Evolutionary conservation across 2,329 filamentous ascomycete genomes (phyloP), one percentile per base, ranked within the genome.

Genomic region (Fusarium tjaetaba): DNA sequence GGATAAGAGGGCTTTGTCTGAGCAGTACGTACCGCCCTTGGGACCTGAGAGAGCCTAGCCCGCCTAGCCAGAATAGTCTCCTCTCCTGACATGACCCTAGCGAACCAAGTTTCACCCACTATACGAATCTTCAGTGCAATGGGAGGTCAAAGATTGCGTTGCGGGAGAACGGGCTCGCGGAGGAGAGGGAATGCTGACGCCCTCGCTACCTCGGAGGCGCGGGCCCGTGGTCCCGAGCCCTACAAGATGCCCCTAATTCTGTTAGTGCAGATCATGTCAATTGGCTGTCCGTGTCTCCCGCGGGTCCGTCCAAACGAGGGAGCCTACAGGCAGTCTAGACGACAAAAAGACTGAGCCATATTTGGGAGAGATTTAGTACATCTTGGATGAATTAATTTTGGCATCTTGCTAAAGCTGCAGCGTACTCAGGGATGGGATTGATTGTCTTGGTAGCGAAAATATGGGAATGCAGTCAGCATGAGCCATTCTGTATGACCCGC

Each of bases 131-230:
- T 45, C 13, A 22, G 14, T 28, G 41, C 26, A 42, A 55, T 32
- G 24, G 49, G 42, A 61, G 46, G 28, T 55, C 18, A 36, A 49
- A 39, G 61, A 39, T 45, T 53, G 41, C 13, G 32, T 65, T 39
- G 38, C 43, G 49, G 55, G 55, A 53, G 26, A 42, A 59, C 69
- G 53, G 63, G 34, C 36, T 67, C 18, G 20, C 63, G 65, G 60
- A 18, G 42, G 18, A 22, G 32, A 48, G 11, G 43, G 39, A 42
- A 45, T 52, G 65, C 59, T 72, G 64, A 58, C 30, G 15, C 70
- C 71, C 71, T 61, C 61, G 70, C 45, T 45, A 26, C 71, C 70
- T 68, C 71, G 71, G 71, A 62, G 38, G 61, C 70, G 51, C 59
- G 70, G 70, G 13, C 32, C 70, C 66, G 66, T 51, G 41, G 20